Percentiles rank a stretch among this genome's conserved stretches.
Conservation (phyloP, 192 early-diverging fungal genomes). For the Backusella psychrophila region DNA sequence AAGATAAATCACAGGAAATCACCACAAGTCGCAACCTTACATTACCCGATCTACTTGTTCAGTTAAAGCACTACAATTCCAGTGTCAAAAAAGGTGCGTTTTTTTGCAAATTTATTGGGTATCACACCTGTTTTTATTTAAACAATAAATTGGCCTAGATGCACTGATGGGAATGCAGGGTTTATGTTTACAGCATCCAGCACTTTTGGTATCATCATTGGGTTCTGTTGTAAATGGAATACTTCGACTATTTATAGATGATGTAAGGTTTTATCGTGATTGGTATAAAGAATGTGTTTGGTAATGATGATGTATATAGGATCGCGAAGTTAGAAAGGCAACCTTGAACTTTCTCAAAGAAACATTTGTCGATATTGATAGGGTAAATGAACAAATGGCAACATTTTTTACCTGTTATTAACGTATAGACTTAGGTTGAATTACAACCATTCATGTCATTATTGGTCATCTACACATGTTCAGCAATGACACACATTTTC, state of each 20-base stretch:
- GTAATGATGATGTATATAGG: slow-evolving; percentile 22
- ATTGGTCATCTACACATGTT: slow-evolving; percentile 76
- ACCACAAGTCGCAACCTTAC: slow-evolving; percentile 80
- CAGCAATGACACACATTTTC: slow-evolving; percentile 86
- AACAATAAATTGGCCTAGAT: slow-evolving; percentile 25
- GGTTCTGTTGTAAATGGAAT: slow-evolving; percentile 46
- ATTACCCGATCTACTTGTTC: slow-evolving; percentile 68
- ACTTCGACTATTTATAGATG: slow-evolving; percentile 49
- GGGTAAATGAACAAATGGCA: slow-evolving; percentile 13
- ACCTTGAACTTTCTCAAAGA: slow-evolving; percentile 35
- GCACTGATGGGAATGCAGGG: slow-evolving; percentile 47
- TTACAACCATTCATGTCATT: slow-evolving; percentile 78
- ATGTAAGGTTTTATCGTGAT: slow-evolving; percentile 31
- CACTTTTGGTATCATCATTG: slow-evolving; percentile 42
- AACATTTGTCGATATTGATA: slow-evolving; percentile 28
- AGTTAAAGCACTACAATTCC: slow-evolving; percentile 78
- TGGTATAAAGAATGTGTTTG: neutral
- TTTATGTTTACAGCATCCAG: slow-evolving; percentile 43
- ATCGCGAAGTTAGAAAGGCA: slow-evolving; percentile 40
- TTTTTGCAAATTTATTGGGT: no score
- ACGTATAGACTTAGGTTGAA: slow-evolving; percentile 35
- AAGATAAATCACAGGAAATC: slow-evolving; percentile 69
- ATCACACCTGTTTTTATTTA: neutral
- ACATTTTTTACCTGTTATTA: neutral
- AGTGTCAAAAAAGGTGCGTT: slow-evolving; percentile 44